A percentile compares a stretch with the other conserved stretches of the same genome.
These are phyloP conservation scores for Corylus heterophylla DNA, from an alignment of 306 rosid species.

Conservation along the genomic window DNA sequence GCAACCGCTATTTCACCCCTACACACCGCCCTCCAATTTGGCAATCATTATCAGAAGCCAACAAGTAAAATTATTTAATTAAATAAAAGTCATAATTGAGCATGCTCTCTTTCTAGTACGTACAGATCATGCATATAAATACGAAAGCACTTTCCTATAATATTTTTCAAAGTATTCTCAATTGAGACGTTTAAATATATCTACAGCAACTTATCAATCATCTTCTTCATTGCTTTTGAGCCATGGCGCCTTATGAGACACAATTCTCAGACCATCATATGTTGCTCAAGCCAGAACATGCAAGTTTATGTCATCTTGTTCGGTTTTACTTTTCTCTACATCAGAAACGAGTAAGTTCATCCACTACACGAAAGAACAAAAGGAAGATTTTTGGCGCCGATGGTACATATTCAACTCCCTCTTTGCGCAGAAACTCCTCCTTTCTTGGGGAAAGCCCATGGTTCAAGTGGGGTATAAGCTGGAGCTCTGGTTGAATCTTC, in stretches of 20 bases:
- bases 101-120: neutral
- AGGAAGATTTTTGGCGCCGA: conserved; percentile 39
- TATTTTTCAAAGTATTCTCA: neutral
- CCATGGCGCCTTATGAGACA: conserved; percentile 33
- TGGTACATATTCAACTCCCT: conserved; percentile 65
- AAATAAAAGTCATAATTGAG: too few relatives aligned
- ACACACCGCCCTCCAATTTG: too few relatives aligned
- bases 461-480: conserved; percentile 18
- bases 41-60: too few relatives aligned
- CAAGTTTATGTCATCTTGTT: conserved; percentile 37
- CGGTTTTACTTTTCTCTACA: conserved; percentile 42
- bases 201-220: neutral
- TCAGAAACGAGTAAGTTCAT: conserved; percentile 42
- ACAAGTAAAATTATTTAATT: too few relatives aligned
- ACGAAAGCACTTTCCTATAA: too few relatives aligned
- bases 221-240: conserved; percentile 18
- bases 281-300: conserved; percentile 52
- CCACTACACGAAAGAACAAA: conserved; percentile 30
- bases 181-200: neutral
- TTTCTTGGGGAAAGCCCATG: conserved; percentile 11
- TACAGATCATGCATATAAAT: too few relatives aligned
- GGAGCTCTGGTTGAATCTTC: conserved; percentile 27
- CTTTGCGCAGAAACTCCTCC: conserved; percentile 26
- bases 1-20: too few relatives aligned
- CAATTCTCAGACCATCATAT: conserved; percentile 30